Conservation (phyloP, 805 yeast species). For the Metschnikowia drakensbergensis region DNA sequence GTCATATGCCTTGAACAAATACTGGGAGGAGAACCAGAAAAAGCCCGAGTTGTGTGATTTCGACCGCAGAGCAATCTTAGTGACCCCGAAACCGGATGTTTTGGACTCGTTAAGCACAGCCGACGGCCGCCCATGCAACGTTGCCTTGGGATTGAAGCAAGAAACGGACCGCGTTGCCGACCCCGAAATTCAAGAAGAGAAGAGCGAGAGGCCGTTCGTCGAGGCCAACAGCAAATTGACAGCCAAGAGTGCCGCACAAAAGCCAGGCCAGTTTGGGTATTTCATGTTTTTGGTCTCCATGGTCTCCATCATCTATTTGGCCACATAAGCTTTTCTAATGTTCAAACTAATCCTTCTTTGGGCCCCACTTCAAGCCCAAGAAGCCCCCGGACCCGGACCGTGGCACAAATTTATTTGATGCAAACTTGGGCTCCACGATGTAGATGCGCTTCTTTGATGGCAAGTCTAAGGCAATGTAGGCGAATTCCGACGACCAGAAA, state of each 20-base stretch:
- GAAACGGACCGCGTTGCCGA: neutral
- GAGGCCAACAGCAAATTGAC: conserved; percentile 3
- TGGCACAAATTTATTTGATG: conserved; percentile 42
- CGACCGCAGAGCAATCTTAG: conserved; percentile 20
- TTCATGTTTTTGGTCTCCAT: conserved; percentile 8
- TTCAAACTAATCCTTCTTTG: conserved; percentile 46
- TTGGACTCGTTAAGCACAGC: conserved; percentile 17
- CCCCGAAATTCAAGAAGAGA: neutral
- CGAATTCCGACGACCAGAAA: conserved; percentile 62
- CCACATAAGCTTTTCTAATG: conserved; percentile 6
- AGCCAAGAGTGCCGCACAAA: conserved; percentile 9
- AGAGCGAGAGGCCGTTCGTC: neutral
- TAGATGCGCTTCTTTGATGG: conserved; percentile 67
- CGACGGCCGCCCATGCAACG: conserved; percentile 27
- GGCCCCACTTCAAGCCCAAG: conserved; percentile 85
- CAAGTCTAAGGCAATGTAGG: conserved; percentile 72
- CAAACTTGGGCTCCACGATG: conserved; percentile 57
- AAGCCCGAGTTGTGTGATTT: conserved; percentile 23
- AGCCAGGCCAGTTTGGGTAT: conserved; percentile 10
- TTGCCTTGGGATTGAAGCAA: conserved; percentile 2
- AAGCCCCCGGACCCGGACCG: conserved; percentile 49
- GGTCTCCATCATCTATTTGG: conserved; percentile 11
- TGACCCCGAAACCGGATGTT: conserved; percentile 20
- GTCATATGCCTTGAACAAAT: conserved; percentile 40
- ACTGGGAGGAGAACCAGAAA: conserved; percentile 23